Base-by-base conservation (phyloP, 2,329 filamentous ascomycete species). In the Colletotrichum gloeosporioides region DNA sequence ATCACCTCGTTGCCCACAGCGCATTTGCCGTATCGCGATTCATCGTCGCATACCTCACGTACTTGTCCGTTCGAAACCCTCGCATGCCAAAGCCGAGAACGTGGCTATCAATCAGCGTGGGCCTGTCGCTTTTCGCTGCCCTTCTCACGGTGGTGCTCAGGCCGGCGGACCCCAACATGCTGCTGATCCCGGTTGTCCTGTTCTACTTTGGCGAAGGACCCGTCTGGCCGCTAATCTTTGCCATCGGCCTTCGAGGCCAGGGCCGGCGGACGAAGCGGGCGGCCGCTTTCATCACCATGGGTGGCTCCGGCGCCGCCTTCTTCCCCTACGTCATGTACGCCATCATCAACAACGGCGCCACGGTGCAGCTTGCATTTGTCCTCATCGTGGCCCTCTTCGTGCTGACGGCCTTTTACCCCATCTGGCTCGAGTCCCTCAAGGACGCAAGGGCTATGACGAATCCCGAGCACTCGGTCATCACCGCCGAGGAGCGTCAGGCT, bases 161-260 rank as follows among this genome's bases (percentile, higher is more conserved):
- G 4, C 86, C 86, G 5, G 70, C 78, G 2, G 85, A 90, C 73
- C 85, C 89, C 0, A 88, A 91, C 77, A 78, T 90, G 1, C 82
- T 92, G 29, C 85, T 87, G 29, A 87, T 91, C n/a, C 93, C 95
- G 78, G 86, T 94, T 4, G 88, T 93, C 53, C 80, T 96, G 32
- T 94, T 94, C 78, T 93, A 95, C 78, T 95, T 98, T 84, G 95
- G 95, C 81, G 95, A 96, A 83, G 94, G 93, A 0, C 95, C 95
- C 68, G 91, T 95, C 79, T 98, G 95, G 88, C 95, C 96, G 0
- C 92, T 96, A 3, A 93, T 97, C 76, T 95, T 96, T 79, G 92
- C 94, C 5, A 89, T 97, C 15, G 94, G 94, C 4, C 92, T 98
- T 75, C 91, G 95, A 4, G 95, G 95, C 1, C 91, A 98, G 66